phyloP scores from a whole-genome alignment of 163 green algal genomes.

The Picocystis sp. region DNA sequence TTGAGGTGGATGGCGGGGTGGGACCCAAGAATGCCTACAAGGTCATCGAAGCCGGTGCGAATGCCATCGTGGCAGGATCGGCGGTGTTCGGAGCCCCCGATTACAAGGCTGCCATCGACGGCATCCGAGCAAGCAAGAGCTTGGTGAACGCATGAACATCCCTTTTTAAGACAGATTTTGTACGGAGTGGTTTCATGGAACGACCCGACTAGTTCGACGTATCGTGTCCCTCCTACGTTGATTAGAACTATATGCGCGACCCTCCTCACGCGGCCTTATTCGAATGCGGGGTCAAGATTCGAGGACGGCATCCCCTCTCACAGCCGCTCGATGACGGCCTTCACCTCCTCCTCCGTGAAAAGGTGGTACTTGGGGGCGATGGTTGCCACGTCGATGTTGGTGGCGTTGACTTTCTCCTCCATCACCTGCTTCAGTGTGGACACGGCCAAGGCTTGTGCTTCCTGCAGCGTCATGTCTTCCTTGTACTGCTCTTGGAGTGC shows the following conservation, averaged over 20 bases:
- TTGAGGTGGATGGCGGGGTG: conserved; percentile 94
- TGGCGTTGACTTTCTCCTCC: conserved; percentile 95
- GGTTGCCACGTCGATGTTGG: conserved; percentile 88
- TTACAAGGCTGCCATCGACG: conserved; percentile 70
- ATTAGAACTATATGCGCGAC: no score
- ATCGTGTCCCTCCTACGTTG: no score
- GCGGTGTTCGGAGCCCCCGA: conserved; percentile 73
- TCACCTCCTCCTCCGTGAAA: conserved; percentile 68
- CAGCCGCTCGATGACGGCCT: conserved; percentile 66
- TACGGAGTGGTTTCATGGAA: no score
- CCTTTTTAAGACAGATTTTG: no score
- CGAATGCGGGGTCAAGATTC: no score
- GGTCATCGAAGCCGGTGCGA: conserved; percentile 84
- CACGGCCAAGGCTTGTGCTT: conserved; percentile 87
- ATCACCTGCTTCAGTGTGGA: conserved; percentile 96
- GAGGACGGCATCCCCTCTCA: conserved; percentile 11
- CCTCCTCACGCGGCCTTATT: no score
- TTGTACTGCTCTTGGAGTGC: conserved; percentile 61
- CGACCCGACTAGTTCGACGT: no score
- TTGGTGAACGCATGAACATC: conserved; percentile 5
- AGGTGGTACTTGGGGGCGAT: conserved; percentile 80
- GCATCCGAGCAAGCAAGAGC: conserved; percentile 59
- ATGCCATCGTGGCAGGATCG: conserved; percentile 88
- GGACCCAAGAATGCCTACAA: conserved; percentile 82
- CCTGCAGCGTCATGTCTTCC: conserved; percentile 77